Conservation (phyloP, 2,329 filamentous ascomycete species). For the Rhynchosporium agropyri region DNA sequence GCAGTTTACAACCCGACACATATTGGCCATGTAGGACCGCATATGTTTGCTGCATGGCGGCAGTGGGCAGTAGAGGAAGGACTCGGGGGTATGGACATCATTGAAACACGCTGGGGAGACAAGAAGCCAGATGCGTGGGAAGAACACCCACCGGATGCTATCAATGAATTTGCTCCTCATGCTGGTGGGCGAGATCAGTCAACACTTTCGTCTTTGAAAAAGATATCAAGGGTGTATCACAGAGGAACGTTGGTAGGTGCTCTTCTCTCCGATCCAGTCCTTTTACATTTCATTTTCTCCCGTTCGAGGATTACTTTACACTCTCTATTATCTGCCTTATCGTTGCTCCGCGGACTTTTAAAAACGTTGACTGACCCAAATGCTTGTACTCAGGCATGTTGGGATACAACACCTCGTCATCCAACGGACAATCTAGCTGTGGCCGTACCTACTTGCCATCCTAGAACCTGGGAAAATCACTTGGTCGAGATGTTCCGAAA, state of each 20-base stretch:
- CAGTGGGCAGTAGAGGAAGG: constrained; percentile 24
- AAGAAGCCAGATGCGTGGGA: constrained; percentile 14
- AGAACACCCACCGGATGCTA: constrained; percentile 20
- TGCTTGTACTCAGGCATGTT: constrained; percentile 14
- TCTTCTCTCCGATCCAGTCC: background rate
- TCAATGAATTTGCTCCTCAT: constrained; percentile 25
- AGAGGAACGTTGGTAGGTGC: constrained; percentile 18
- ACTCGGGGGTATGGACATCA: constrained; percentile 24
- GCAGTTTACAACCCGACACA: constrained; percentile 23
- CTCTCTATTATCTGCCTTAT: background rate
- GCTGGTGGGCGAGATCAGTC: constrained; percentile 21
- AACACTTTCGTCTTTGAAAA: constrained; percentile 11
- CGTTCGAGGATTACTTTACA: background rate
- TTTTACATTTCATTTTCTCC: background rate
- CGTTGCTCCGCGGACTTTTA: no score
- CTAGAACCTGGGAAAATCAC: constrained; percentile 19
- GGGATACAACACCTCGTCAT: constrained; percentile 25
- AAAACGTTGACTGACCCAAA: background rate
- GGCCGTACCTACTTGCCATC: constrained; percentile 16
- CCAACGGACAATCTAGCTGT: constrained; percentile 15
- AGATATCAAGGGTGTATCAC: constrained; percentile 21
- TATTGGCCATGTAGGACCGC: constrained; percentile 16
- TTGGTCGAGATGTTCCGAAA: constrained; percentile 23
- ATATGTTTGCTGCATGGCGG: constrained; percentile 22
- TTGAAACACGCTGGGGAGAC: constrained; percentile 22